Evolutionary conservation across 2,329 filamentous ascomycete species (phyloP).

Genomic region (Cladosporium phlei): DNA sequence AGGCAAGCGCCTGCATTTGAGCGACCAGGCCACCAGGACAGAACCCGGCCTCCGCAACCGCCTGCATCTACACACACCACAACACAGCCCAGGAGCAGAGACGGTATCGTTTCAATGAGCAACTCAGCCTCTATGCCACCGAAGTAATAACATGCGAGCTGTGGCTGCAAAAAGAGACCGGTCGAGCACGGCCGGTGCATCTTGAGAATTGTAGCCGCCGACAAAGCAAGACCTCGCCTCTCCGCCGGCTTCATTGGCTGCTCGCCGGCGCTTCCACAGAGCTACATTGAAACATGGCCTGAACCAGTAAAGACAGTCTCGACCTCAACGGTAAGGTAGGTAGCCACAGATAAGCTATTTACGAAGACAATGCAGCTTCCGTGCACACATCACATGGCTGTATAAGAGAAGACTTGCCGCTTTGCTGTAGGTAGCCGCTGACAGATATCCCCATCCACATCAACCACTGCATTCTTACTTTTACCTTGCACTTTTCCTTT

Average conservation of each 20-base stretch:
- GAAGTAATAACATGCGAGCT: neutral
- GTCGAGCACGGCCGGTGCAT: neutral
- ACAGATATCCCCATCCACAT: neutral
- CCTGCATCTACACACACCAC: neutral
- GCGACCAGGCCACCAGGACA: neutral
- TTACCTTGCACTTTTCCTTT: neutral
- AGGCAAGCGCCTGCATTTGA: too few relatives aligned
- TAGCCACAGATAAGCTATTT: conserved; percentile 1
- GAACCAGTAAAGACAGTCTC: neutral
- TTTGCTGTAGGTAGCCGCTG: neutral
- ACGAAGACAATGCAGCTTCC: conserved; percentile 3
- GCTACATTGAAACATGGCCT: conserved; percentile 2
- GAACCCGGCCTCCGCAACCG: conserved; percentile 5
- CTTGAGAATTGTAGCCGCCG: conserved; percentile 11
- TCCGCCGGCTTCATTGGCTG: conserved; percentile 4
- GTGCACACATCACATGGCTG: neutral
- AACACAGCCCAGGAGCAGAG: neutral
- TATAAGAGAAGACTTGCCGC: conserved; percentile 2
- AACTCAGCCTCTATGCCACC: neutral
- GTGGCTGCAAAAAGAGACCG: too few relatives aligned
- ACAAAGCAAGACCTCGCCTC: neutral
- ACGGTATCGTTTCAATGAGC: neutral
- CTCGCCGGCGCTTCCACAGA: conserved; percentile 9
- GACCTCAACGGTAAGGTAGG: neutral
- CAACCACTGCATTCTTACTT: conserved; percentile 1